Conservation (phyloP, 164 flowering plant species). For the Sedum album region DNA sequence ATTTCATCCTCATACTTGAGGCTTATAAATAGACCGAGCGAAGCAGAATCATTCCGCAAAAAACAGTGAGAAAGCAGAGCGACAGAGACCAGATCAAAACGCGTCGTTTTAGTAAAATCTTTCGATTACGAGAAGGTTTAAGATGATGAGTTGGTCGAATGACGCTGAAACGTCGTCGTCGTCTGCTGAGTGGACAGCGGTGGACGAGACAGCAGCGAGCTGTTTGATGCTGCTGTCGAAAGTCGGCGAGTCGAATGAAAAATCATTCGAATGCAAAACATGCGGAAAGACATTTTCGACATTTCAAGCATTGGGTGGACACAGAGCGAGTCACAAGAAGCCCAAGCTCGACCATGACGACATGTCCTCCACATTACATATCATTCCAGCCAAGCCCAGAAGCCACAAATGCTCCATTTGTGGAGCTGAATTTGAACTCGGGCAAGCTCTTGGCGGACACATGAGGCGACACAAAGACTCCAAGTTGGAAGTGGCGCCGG, state of each 20-base stretch:
- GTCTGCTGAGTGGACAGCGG: background rate
- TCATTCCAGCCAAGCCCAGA: background rate
- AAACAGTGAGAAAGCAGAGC: background rate
- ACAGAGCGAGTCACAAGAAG: slow-evolving; percentile 10
- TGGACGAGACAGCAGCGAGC: background rate
- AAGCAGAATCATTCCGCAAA: background rate
- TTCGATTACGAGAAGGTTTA: too few relatives aligned
- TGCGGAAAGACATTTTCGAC: slow-evolving; percentile 4
- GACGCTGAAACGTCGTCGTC: slow-evolving; percentile 3
- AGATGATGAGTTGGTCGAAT: slow-evolving; percentile 1
- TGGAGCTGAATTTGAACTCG: slow-evolving; percentile 1
- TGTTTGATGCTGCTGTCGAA: slow-evolving; percentile 6
- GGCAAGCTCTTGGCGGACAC: slow-evolving; percentile 9
- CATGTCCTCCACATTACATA: background rate
- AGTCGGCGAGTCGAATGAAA: background rate
- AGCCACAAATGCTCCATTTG: slow-evolving; percentile 8
- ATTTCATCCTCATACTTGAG: background rate
- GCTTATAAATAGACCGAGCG: background rate
- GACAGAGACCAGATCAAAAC: background rate
- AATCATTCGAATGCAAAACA: too few relatives aligned
- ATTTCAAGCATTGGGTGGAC: slow-evolving; percentile 8
- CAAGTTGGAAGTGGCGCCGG: background rate
- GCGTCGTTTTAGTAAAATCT: background rate
- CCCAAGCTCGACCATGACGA: background rate
- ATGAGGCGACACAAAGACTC: slow-evolving; percentile 3